Evolutionary conservation across 805 yeast genomes (phyloP).

Genomic region (Starmerella floricola): DNA sequence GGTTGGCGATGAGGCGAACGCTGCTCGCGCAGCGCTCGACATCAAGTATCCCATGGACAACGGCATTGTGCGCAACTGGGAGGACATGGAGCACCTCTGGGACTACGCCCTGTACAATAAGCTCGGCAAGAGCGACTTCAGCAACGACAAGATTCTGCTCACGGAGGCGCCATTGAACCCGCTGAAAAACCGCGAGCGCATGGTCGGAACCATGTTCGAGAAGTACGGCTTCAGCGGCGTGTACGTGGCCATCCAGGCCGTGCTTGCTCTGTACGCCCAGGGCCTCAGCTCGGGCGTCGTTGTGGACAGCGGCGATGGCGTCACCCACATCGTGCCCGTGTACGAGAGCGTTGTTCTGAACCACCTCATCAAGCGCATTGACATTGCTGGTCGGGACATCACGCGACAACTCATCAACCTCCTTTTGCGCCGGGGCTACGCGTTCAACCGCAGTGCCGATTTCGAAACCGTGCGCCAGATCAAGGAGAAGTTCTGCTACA

Average conservation of each 20-base stretch:
- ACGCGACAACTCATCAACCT: constrained; percentile 90
- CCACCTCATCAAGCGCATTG: constrained; percentile 81
- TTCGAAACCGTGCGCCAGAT: constrained; percentile 97
- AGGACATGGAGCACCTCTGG: constrained; percentile 97
- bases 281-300: constrained; percentile 95
- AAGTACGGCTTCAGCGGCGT: constrained; percentile 83
- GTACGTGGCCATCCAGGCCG: constrained; percentile 94
- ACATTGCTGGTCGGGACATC: constrained; percentile 97
- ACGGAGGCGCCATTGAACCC: constrained; percentile 99
- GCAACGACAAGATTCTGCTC: constrained; percentile 69
- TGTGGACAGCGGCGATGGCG: constrained; percentile 98
- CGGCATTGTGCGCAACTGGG: constrained; percentile 96
- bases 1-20: constrained; percentile 95
- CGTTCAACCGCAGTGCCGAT: constrained; percentile 96
- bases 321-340: constrained; percentile 95
- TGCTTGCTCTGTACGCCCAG: constrained; percentile 93
- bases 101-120: constrained; percentile 91
- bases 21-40: constrained; percentile 79
- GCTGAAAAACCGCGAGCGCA: constrained; percentile 70
- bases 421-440: constrained; percentile 89
- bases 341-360: constrained; percentile 94
- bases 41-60: constrained; percentile 98
- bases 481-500: constrained; percentile 91
- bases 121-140: constrained; percentile 53
- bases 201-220: constrained; percentile 91